Conservation (phyloP, 2,329 filamentous ascomycete species). For the Mariannaea sp. region DNA sequence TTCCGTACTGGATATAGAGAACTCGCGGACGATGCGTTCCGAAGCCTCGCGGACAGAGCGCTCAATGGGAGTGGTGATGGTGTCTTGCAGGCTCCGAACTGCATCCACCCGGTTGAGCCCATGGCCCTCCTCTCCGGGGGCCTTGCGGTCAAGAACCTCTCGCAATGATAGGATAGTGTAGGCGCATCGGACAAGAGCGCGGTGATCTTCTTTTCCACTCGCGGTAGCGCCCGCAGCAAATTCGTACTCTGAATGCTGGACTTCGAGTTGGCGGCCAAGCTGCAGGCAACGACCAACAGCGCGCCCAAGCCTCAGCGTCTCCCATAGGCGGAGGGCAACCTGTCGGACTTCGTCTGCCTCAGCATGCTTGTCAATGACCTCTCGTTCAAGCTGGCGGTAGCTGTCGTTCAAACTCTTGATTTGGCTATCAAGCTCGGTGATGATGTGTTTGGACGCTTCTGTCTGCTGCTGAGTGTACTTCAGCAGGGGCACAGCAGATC, state of each 20-base stretch:
- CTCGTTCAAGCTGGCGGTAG: slow-evolving; percentile 82
- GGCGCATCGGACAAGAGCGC: slow-evolving; percentile 79
- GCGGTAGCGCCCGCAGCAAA: slow-evolving; percentile 37
- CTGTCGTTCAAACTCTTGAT: slow-evolving; percentile 80
- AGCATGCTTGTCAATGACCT: slow-evolving; percentile 84
- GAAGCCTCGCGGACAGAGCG: slow-evolving; percentile 72
- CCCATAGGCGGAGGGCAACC: slow-evolving; percentile 78
- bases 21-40: slow-evolving; percentile 82
- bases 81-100: slow-evolving; percentile 71
- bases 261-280: slow-evolving; percentile 83
- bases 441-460: slow-evolving; percentile 71
- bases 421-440: slow-evolving; percentile 79
- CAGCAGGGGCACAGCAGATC: slow-evolving; percentile 80
- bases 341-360: slow-evolving; percentile 81
- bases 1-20: slow-evolving; percentile 66
- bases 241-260: slow-evolving; percentile 72
- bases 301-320: slow-evolving; percentile 76
- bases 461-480: slow-evolving; percentile 77
- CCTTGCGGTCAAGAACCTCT: slow-evolving; percentile 71
- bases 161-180: slow-evolving; percentile 78
- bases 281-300: slow-evolving; percentile 79
- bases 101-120: slow-evolving; percentile 76
- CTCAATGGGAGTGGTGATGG: slow-evolving; percentile 74
- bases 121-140: slow-evolving; percentile 73
- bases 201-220: slow-evolving; percentile 69